phyloP scores from a whole-genome alignment of 1,284 basidiomycete genomes.

The Cronartium quercuum region DNA sequence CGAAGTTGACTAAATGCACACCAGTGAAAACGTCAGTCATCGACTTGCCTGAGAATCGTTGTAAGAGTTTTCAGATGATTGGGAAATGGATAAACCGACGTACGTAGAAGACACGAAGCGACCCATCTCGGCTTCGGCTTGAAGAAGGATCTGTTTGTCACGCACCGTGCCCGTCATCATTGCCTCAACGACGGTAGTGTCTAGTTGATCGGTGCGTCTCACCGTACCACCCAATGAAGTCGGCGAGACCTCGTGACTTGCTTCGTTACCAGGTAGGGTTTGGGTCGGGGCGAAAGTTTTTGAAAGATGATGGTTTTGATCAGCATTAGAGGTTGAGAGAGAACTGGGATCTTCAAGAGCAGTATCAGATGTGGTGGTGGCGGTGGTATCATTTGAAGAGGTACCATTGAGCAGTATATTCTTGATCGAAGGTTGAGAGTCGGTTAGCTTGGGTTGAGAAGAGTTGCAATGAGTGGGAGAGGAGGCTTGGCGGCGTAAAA shows the following conservation, averaged over 20 bases:
- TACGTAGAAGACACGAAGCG: conserved; percentile 20
- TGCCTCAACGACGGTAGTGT: conserved; percentile 17
- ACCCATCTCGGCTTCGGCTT: conserved; percentile 24
- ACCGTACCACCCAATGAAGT: background rate
- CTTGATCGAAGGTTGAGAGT: too few relatives aligned
- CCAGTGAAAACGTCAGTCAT: background rate
- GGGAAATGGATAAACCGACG: background rate
- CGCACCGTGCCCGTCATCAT: conserved; percentile 26
- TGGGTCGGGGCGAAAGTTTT: background rate
- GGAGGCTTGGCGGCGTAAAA: too few relatives aligned
- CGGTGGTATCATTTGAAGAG: too few relatives aligned
- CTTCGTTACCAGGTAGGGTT: background rate
- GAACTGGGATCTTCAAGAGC: too few relatives aligned
- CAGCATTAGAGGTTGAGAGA: background rate
- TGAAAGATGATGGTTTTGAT: background rate
- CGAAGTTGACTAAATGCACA: conserved; percentile 4
- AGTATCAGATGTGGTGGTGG: too few relatives aligned
- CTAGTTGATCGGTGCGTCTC: background rate
- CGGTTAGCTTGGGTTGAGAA: too few relatives aligned
- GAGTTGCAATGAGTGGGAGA: too few relatives aligned
- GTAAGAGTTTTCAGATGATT: background rate
- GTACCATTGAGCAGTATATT: too few relatives aligned
- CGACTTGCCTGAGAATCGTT: background rate
- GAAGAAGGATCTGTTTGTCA: conserved; percentile 28
- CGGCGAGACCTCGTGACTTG: background rate